Percentiles rank a stretch among this genome's conserved stretches.
Evolutionary conservation across 257 asterid genomes (phyloP).

Genomic region (Lantana camara): DNA sequence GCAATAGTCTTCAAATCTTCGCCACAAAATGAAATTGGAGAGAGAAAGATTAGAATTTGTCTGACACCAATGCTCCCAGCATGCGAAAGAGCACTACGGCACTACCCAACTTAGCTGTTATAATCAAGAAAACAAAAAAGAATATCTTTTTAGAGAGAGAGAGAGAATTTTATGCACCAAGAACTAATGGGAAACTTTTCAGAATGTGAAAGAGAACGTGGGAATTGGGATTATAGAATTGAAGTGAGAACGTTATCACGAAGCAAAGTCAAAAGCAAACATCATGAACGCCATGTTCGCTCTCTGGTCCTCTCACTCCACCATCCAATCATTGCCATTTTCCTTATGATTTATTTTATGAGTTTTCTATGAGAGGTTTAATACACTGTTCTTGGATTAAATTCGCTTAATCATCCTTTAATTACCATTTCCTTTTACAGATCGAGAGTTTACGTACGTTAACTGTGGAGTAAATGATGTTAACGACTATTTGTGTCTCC

Average conservation of each 20-base stretch:
- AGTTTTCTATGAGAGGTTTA: not conserved
- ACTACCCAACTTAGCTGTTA: constrained; percentile 34
- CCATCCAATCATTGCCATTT: constrained; percentile 30
- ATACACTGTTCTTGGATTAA: not conserved
- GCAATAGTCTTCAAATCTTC: constrained; percentile 21
- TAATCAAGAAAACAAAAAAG: not conserved
- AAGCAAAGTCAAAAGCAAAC: constrained; percentile 43
- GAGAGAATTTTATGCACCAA: not conserved
- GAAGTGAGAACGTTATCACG: constrained; percentile 17
- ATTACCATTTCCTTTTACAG: not conserved
- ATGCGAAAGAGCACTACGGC: constrained; percentile 31
- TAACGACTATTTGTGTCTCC: not conserved
- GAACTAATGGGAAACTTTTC: constrained; percentile 5
- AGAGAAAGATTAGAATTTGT: constrained; percentile 28
- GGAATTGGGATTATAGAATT: constrained; percentile 34
- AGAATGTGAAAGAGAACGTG: constrained; percentile 39
- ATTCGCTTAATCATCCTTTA: not conserved
- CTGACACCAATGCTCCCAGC: constrained; percentile 32
- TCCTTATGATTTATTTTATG: constrained; percentile 1
- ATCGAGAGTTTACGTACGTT: not conserved
- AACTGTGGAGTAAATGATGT: not conserved
- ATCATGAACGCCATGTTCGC: constrained; percentile 53
- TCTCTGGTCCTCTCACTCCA: not conserved
- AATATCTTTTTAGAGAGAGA: not conserved
- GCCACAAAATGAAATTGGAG: constrained; percentile 26